Conservation (phyloP, 345 rosid species). For the Salix exigua region DNA sequence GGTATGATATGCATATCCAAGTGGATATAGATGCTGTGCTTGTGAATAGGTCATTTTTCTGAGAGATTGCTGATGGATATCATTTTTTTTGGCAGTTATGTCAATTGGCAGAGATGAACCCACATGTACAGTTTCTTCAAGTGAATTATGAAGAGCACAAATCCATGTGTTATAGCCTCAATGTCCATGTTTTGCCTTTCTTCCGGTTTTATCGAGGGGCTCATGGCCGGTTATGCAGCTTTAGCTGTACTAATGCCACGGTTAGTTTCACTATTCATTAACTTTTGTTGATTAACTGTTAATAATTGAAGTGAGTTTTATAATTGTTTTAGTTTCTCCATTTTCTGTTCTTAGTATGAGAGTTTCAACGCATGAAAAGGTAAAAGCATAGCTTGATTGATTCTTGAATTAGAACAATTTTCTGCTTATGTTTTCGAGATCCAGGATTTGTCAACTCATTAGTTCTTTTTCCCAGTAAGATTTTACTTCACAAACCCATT, state of each 20-base stretch:
- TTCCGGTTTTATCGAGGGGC: constrained; percentile 85
- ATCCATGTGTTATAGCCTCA: constrained; percentile 92
- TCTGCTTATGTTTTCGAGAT: not conserved
- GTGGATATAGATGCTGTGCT: not conserved
- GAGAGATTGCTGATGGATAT: constrained; percentile 3
- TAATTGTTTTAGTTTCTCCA: not conserved
- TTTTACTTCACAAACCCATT: not conserved
- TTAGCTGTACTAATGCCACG: constrained; percentile 97
- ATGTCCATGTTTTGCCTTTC: constrained; percentile 88
- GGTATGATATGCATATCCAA: constrained; percentile 30
- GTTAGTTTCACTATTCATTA: constrained; percentile 36
- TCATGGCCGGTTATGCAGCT: constrained; percentile 87
- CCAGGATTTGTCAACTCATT: not conserved
- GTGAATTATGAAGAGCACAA: constrained; percentile 90
- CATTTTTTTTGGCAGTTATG: constrained; percentile 47
- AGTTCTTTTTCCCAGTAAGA: not conserved
- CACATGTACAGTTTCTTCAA: constrained; percentile 76
- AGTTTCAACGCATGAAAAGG: not conserved
- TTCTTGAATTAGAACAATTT: not conserved
- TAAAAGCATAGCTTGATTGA: not conserved
- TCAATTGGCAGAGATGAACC: constrained; percentile 75
- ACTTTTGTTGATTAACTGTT: not conserved
- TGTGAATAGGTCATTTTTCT: not conserved
- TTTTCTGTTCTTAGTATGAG: not conserved
- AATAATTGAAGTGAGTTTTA: not conserved